phyloP scores from a whole-genome alignment of 2,329 filamentous ascomycete genomes.

The Fusarium vanettenii region DNA sequence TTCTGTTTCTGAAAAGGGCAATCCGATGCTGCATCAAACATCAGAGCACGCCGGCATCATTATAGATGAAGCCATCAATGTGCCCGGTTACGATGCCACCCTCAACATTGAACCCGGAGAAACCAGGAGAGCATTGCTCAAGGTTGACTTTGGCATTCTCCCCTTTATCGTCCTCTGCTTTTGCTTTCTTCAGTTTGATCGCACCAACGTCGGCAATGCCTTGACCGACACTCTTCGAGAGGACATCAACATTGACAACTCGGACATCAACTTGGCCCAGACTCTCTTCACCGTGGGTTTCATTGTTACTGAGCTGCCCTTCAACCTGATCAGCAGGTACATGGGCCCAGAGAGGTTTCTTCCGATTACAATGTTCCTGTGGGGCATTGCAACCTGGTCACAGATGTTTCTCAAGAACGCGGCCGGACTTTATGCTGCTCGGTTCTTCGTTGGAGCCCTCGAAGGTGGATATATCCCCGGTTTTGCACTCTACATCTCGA shows the following conservation, averaged over 20 bases:
- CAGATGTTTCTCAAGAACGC: slow-evolving; percentile 45
- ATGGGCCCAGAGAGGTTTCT: slow-evolving; percentile 45
- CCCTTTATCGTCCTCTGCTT: slow-evolving; percentile 48
- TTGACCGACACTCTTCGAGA: slow-evolving; percentile 62
- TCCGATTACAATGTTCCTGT: slow-evolving; percentile 46
- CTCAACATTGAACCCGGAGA: slow-evolving; percentile 24
- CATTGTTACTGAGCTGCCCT: slow-evolving; percentile 55
- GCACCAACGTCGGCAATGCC: slow-evolving; percentile 60
- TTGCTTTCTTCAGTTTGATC: slow-evolving; percentile 49
- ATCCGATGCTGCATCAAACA: not conserved
- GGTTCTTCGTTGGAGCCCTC: slow-evolving; percentile 46
- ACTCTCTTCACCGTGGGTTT: slow-evolving; percentile 63
- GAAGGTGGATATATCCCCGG: slow-evolving; percentile 49
- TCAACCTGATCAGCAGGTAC: slow-evolving; percentile 45
- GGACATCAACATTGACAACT: slow-evolving; percentile 61
- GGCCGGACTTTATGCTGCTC: slow-evolving; percentile 37
- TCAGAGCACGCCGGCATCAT: slow-evolving; percentile 21
- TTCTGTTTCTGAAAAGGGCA: slow-evolving; percentile 23
- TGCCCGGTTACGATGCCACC: slow-evolving; percentile 42
- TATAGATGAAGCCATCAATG: slow-evolving; percentile 24
- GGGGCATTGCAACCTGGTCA: slow-evolving; percentile 45
- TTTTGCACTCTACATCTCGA: slow-evolving; percentile 46
- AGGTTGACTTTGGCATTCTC: slow-evolving; percentile 44
- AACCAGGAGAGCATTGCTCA: slow-evolving; percentile 26
- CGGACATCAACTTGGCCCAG: slow-evolving; percentile 64